A percentile compares a stretch with the other conserved stretches of the same genome.
phyloP scores from a whole-genome alignment of 345 rosid genomes.

The Barbarea vulgaris region DNA sequence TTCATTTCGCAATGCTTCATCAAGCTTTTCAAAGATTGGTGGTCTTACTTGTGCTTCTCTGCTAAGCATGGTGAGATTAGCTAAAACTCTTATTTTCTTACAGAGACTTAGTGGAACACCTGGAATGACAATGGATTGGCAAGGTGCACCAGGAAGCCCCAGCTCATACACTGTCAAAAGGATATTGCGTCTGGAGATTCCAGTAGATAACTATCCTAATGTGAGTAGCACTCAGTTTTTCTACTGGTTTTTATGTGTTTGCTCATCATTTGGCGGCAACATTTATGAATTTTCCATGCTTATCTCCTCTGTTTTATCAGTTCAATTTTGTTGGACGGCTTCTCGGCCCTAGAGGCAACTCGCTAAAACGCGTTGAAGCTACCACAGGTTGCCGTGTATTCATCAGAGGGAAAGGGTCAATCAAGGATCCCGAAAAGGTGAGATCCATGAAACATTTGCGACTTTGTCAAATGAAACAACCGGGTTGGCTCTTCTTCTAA shows the following conservation, averaged over 20 bases:
- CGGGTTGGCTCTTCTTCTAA: neutral
- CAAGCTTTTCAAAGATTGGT: neutral
- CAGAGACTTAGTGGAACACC: conserved; percentile 86
- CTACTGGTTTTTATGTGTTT: neutral
- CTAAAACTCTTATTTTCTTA: neutral
- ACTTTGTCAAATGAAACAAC: neutral
- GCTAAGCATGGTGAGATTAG: neutral
- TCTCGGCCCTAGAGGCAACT: conserved; percentile 98
- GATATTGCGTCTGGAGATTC: conserved; percentile 97
- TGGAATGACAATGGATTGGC: conserved; percentile 99
- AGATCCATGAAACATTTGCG: neutral
- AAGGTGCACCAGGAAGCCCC: conserved; percentile 97
- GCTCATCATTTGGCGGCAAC: neutral
- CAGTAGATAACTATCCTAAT: conserved; percentile 68
- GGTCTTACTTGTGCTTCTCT: neutral
- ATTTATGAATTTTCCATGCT: neutral
- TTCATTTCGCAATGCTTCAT: neutral
- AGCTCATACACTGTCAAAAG: conserved; percentile 95
- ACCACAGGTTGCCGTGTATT: conserved; percentile 98
- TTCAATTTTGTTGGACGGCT: conserved; percentile 99
- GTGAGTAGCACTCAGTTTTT: conserved; percentile 32
- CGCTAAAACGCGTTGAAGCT: conserved; percentile 96
- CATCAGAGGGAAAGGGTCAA: conserved; percentile 98
- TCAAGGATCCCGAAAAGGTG: conserved; percentile 98
- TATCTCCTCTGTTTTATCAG: conserved; percentile 42